Percentiles rank a stretch among this genome's conserved stretches.
phyloP scores from a whole-genome alignment of 148 eudicot genomes.

The Diospyros lotus region DNA sequence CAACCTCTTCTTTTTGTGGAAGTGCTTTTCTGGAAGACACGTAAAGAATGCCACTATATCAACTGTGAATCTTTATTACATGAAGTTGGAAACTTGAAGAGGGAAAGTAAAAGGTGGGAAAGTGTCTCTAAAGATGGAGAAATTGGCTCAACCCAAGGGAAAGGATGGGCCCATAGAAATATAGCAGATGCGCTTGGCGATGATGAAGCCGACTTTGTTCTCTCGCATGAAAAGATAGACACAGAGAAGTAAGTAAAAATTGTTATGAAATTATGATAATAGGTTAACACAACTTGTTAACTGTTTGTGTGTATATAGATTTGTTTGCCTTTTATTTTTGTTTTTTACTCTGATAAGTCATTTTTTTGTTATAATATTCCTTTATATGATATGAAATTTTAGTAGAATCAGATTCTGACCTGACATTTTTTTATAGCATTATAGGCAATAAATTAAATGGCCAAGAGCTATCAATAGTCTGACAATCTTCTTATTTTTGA shows the following conservation, averaged over 20 bases:
- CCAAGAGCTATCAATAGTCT: background rate
- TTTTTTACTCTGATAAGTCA: background rate
- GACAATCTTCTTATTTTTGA: too few relatives aligned
- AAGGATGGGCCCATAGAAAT: slow-evolving; percentile 50
- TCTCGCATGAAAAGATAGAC: slow-evolving; percentile 23
- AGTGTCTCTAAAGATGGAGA: slow-evolving; percentile 31
- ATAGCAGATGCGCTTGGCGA: slow-evolving; percentile 98
- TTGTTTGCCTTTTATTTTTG: background rate
- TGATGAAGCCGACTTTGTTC: slow-evolving; percentile 75
- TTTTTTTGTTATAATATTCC: background rate
- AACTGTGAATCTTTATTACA: slow-evolving; percentile 62
- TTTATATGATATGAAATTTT: background rate
- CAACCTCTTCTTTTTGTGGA: slow-evolving; percentile 94
- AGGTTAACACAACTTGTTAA: background rate
- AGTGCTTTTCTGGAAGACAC: slow-evolving; percentile 79
- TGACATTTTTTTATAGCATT: background rate
- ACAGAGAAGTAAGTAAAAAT: slow-evolving; percentile 45
- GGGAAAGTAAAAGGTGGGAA: slow-evolving; percentile 44
- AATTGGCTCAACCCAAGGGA: slow-evolving; percentile 39
- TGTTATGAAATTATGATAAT: background rate
- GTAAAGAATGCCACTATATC: slow-evolving; percentile 80
- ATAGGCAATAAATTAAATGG: background rate
- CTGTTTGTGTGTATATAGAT: background rate
- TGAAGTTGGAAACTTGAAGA: slow-evolving; percentile 65
- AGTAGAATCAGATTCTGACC: background rate